Percentiles rank a stretch among this genome's conserved stretches.
Conservation (phyloP, 1,139 yeast genomes). For the Candida tetrigidarum region DNA sequence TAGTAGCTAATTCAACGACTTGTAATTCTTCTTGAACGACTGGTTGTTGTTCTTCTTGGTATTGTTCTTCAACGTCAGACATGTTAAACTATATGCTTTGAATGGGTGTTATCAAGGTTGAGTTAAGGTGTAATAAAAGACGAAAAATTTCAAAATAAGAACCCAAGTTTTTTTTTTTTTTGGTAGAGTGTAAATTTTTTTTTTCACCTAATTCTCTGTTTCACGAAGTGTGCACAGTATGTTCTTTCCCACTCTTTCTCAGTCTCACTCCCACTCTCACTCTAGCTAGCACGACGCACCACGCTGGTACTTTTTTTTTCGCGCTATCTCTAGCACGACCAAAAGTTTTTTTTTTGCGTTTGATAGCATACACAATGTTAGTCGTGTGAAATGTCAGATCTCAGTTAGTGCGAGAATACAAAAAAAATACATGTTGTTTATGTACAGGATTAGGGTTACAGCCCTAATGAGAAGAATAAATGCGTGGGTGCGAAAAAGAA, state of each 20-base stretch:
- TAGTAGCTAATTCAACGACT: conserved; percentile 90
- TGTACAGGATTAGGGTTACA: conserved; percentile 7
- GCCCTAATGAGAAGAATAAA: not conserved
- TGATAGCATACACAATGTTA: too few relatives aligned
- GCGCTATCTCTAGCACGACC: too few relatives aligned
- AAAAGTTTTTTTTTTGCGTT: too few relatives aligned
- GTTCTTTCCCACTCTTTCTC: not conserved
- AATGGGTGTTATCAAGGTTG: conserved; percentile 8
- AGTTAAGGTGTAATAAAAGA: not conserved
- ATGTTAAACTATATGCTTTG: conserved; percentile 26
- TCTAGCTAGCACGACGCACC: not conserved
- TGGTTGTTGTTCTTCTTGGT: conserved; percentile 45
- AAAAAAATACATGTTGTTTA: not conserved
- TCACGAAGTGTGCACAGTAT: not conserved
- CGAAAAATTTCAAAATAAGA: conserved; percentile 3
- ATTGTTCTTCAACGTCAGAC: conserved; percentile 59
- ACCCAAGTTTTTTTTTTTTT: not conserved
- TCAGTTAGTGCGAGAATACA: too few relatives aligned
- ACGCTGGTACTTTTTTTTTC: too few relatives aligned
- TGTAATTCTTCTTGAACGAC: conserved; percentile 77
- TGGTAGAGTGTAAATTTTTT: conserved; percentile 7
- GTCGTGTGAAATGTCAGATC: not conserved
- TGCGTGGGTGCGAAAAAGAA: not conserved
- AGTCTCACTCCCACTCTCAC: too few relatives aligned
- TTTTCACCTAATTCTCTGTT: conserved; percentile 7